A percentile compares a stretch with the other conserved stretches of the same genome.
phyloP scores from a whole-genome alignment of 179 eudicot species.

The Spergularia azorica region DNA sequence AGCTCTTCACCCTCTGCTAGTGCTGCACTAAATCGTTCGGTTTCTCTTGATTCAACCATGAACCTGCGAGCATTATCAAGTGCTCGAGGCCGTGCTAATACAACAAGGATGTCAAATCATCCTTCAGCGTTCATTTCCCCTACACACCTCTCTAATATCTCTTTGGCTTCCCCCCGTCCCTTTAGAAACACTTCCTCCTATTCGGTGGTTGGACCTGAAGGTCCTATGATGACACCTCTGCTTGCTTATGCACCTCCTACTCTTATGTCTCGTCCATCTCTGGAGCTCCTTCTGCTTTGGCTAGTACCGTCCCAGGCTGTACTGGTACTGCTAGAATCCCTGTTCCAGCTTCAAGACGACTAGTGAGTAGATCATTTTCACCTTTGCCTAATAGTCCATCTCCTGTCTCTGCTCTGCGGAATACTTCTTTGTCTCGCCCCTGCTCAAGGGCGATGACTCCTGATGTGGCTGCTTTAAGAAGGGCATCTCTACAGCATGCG shows the following conservation, averaged over 20 bases:
- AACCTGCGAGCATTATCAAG: conserved; percentile 4
- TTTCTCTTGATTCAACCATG: conserved; percentile 4
- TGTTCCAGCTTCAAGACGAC: conserved; percentile 12
- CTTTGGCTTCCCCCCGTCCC: neutral
- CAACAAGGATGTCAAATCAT: no score
- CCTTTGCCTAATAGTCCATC: neutral
- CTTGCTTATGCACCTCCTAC: conserved; percentile 10
- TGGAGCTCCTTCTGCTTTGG: conserved; percentile 1
- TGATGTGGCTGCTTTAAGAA: conserved; percentile 14
- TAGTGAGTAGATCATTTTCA: neutral
- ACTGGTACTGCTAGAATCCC: conserved; percentile 17
- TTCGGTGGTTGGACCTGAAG: neutral
- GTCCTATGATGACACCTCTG: neutral
- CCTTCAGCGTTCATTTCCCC: neutral
- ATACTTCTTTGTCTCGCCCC: neutral
- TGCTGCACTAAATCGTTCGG: neutral
- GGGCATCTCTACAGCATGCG: conserved; percentile 5
- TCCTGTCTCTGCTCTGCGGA: conserved; percentile 11
- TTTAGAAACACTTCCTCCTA: neutral
- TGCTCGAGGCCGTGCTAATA: neutral
- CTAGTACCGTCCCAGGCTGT: neutral
- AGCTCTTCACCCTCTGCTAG: conserved; percentile 3
- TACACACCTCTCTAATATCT: neutral
- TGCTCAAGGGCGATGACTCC: neutral
- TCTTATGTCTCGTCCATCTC: neutral